A percentile compares a stretch with the other conserved stretches of the same genome.
phyloP scores from a whole-genome alignment of 768 basidiomycete genomes.

The Tylopilus vinaceipallidus region DNA sequence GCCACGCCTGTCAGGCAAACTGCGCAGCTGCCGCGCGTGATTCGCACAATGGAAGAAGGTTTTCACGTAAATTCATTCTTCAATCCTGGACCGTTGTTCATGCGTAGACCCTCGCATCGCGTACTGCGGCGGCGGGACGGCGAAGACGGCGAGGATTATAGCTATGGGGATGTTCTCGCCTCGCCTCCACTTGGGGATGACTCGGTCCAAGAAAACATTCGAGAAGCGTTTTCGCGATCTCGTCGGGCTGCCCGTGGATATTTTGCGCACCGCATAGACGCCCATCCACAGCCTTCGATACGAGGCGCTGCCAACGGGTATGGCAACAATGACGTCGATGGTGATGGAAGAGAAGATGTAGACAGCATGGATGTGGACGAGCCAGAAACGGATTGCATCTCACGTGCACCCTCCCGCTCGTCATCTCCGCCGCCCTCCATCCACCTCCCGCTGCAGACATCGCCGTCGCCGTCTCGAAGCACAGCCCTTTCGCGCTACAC shows the following conservation, averaged over 20 bases:
- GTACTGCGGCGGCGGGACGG: constrained; percentile 19
- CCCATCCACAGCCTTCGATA: constrained; percentile 20
- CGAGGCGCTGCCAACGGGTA: constrained; percentile 15
- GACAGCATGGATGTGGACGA: constrained; percentile 52
- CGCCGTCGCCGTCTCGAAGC: constrained; percentile 22
- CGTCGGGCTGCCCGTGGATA: constrained; percentile 46
- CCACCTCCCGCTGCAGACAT: constrained; percentile 29
- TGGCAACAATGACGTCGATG: constrained; percentile 22
- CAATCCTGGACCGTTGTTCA: constrained; percentile 7
- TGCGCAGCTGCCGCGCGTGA: constrained; percentile 33
- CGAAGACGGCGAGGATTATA: constrained; percentile 32
- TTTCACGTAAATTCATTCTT: constrained; percentile 40
- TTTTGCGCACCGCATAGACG: constrained; percentile 22
- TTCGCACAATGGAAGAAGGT: constrained; percentile 55
- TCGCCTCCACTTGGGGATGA: constrained; percentile 56
- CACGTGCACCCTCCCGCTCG: constrained; percentile 45
- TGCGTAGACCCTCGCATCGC: constrained; percentile 24
- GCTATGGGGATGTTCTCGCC: constrained; percentile 49
- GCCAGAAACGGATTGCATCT: constrained; percentile 53
- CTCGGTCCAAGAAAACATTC: constrained; percentile 54
- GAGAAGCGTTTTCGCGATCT: constrained; percentile 49
- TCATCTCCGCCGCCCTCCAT: constrained; percentile 46
- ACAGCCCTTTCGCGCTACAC: constrained; percentile 17
- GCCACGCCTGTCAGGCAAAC: constrained; percentile 17
- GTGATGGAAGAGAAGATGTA: constrained; percentile 33